These are phyloP conservation scores for Lactifluus pinguis DNA, from an alignment of 768 basidiomycete species.

Conservation along the genomic window DNA sequence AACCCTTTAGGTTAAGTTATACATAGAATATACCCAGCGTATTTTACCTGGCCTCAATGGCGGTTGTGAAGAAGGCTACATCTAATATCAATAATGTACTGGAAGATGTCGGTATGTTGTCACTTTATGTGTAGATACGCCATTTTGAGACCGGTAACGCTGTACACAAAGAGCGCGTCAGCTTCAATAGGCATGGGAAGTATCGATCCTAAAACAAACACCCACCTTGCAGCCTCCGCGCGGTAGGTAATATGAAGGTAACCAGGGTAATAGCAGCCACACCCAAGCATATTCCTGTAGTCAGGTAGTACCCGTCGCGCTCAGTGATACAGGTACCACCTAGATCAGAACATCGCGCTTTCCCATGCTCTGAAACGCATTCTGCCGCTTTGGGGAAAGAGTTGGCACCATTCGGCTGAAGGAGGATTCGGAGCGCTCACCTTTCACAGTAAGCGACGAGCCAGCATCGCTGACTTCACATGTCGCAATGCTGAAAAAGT, in stretches of 20 bases:
- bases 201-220: not conserved
- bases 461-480: slow-evolving; percentile 63
- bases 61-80: not conserved
- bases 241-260: slow-evolving; percentile 74
- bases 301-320: slow-evolving; percentile 86
- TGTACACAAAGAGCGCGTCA: slow-evolving; percentile 24
- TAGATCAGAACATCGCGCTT: slow-evolving; percentile 60
- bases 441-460: slow-evolving; percentile 43
- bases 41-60: too few species aligned
- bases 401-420: not conserved
- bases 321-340: slow-evolving; percentile 77
- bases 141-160: slow-evolving; percentile 62
- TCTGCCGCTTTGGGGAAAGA: slow-evolving; percentile 50
- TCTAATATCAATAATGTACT: not conserved
- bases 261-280: slow-evolving; percentile 70
- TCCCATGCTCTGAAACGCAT: slow-evolving; percentile 91
- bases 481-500: slow-evolving; percentile 75
- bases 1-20: too few species aligned
- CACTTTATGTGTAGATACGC: slow-evolving; percentile 46
- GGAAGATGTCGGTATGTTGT: not conserved
- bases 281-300: slow-evolving; percentile 68
- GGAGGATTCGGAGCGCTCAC: slow-evolving; percentile 27
- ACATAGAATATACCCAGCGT: too few species aligned
- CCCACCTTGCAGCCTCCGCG: slow-evolving; percentile 79
- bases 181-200: not conserved